Conservation (phyloP, 352 stramenopile genomes). For the Globisporangium cystogenes region DNA sequence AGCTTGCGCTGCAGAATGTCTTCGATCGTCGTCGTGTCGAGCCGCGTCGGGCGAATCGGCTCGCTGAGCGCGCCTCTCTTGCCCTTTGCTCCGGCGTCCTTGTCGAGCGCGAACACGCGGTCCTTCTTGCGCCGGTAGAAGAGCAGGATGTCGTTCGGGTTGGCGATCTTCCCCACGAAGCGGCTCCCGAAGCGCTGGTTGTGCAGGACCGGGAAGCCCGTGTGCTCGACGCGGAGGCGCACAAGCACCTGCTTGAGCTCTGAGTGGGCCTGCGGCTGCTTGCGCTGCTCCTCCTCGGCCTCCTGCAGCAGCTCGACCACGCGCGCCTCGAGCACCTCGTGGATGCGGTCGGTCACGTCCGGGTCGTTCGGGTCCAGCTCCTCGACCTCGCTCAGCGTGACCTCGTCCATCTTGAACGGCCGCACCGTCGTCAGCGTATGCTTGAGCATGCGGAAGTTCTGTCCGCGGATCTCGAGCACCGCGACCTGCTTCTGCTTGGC, state of each 20-base stretch:
- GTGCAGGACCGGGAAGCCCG: constrained; percentile 82
- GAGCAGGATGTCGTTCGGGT: constrained; percentile 85
- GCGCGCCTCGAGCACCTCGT: constrained; percentile 50
- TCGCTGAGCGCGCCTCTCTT: constrained; percentile 25
- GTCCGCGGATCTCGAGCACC: constrained; percentile 84
- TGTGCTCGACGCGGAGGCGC: constrained; percentile 84
- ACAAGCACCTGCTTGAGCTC: constrained; percentile 69
- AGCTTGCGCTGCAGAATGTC: constrained; percentile 69
- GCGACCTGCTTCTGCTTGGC: constrained; percentile 81
- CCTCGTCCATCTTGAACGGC: constrained; percentile 91
- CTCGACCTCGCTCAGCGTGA: constrained; percentile 84
- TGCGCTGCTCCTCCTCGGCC: constrained; percentile 36
- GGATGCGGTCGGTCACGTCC: constrained; percentile 67
- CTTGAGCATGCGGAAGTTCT: constrained; percentile 87
- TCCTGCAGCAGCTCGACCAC: constrained; percentile 69
- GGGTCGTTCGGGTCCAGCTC: constrained; percentile 90
- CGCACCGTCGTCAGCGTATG: constrained; percentile 88
- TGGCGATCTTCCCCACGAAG: constrained; percentile 84
- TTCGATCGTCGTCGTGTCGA: constrained; percentile 71
- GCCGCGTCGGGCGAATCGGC: constrained; percentile 54
- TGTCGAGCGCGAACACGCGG: constrained; percentile 32
- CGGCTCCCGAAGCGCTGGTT: constrained; percentile 85
- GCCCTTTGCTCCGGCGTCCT: constrained; percentile 20
- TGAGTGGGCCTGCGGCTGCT: constrained; percentile 14
- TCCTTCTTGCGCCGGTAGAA: constrained; percentile 74